Percentiles rank a stretch among this genome's conserved stretches.
These are phyloP conservation scores for Cyberlindnera americana DNA, from an alignment of 805 yeast species.

Conservation along the genomic window DNA sequence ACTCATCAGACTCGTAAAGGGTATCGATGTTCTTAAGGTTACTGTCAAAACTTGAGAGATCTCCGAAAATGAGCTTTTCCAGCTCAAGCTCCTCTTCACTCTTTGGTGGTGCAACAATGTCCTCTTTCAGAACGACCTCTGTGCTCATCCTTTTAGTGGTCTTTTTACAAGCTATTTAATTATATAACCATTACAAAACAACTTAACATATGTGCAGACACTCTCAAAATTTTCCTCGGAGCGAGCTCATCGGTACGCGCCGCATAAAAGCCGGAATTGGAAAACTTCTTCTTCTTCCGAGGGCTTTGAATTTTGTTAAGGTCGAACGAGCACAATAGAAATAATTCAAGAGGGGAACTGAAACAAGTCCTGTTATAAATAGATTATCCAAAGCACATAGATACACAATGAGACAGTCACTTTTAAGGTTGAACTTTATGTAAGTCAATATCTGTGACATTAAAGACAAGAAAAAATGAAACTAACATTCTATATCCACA, in stretches of 20 bases:
- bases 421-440: slow-evolving; percentile 6
- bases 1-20: slow-evolving; percentile 37
- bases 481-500: slow-evolving; percentile 11
- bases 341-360: background rate
- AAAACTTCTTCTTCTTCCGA: background rate
- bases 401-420: slow-evolving; percentile 12
- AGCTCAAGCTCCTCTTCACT: slow-evolving; percentile 79
- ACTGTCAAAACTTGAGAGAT: slow-evolving; percentile 64
- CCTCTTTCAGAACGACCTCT: slow-evolving; percentile 11
- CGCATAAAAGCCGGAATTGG: slow-evolving; percentile 2
- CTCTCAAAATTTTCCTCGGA: slow-evolving; percentile 6
- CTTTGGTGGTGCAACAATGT: slow-evolving; percentile 52
- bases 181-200: too few species aligned
- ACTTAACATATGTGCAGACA: background rate
- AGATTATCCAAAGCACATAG: background rate
- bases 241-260: slow-evolving; percentile 14
- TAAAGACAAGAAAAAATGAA: background rate
- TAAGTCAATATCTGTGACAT: background rate
- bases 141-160: slow-evolving; percentile 1
- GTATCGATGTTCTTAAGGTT: slow-evolving; percentile 62
- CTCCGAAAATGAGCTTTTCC: slow-evolving; percentile 89
- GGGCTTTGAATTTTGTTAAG: slow-evolving; percentile 7
- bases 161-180: background rate
- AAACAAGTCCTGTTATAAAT: background rate
- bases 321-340: background rate